phyloP scores from a whole-genome alignment of 75 land plant species.

The Sequoiadendron giganteum region DNA sequence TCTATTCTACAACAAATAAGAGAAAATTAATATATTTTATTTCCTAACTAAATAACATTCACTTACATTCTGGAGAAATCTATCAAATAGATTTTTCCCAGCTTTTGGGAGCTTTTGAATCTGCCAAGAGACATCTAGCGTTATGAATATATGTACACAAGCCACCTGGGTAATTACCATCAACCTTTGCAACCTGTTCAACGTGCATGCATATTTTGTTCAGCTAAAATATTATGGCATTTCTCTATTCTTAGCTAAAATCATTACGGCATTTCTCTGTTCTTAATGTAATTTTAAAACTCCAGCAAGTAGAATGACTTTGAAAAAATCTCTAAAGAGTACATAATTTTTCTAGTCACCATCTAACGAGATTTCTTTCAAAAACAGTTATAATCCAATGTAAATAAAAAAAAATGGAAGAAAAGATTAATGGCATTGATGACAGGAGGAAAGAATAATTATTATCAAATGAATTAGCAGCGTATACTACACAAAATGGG shows the following conservation, averaged over 20 bases:
- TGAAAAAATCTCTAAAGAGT: not conserved
- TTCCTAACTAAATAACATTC: not conserved
- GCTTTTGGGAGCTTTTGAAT: conserved; percentile 52
- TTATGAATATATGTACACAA: conserved; percentile 77
- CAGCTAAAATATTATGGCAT: not conserved
- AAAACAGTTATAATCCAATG: not conserved
- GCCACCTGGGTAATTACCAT: conserved; percentile 91
- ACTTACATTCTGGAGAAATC: conserved; percentile 84
- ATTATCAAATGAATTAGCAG: not conserved
- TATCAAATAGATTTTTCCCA: conserved; percentile 87
- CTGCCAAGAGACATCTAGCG: conserved; percentile 76
- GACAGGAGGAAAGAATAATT: not conserved
- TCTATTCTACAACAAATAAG: not conserved
- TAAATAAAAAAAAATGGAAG: not conserved
- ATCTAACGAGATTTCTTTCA: not conserved
- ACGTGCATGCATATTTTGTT: not conserved
- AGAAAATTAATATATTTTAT: not conserved
- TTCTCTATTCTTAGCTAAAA: not conserved
- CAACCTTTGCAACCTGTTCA: conserved; percentile 61
- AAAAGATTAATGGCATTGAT: not conserved
- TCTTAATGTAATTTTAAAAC: not conserved
- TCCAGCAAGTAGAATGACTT: not conserved
- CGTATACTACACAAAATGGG: not conserved
- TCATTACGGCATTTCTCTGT: not conserved
- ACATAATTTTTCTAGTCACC: not conserved